These are phyloP conservation scores for Aeschynomene evenia DNA, from an alignment of 306 rosid species.

Conservation along the genomic window DNA sequence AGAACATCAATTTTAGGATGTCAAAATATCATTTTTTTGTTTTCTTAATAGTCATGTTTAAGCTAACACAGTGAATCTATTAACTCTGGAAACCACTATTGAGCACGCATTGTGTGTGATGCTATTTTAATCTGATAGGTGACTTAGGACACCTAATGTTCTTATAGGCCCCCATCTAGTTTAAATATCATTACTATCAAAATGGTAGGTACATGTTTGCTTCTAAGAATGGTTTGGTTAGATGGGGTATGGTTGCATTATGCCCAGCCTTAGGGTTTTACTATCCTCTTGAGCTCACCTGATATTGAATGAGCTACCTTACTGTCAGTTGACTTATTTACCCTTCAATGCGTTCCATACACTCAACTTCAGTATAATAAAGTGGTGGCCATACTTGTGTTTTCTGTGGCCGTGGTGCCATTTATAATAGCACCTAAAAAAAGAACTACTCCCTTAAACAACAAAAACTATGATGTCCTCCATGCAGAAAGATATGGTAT, in stretches of 20 bases:
- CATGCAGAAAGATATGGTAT: no score
- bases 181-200: not conserved
- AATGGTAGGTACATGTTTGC: not conserved
- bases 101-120: not conserved
- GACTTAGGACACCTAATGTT: not conserved
- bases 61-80: slow-evolving; percentile 34
- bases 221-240: not conserved
- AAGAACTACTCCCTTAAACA: no score
- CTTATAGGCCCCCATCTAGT: not conserved
- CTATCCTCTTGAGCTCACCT: not conserved
- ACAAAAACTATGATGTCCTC: no score
- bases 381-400: no score
- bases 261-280: not conserved
- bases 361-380: no score
- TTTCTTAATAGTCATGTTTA: no score
- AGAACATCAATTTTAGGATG: no score
- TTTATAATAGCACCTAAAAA: no score
- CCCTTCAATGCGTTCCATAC: no score
- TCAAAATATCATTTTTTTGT: no score
- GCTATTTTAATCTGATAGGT: not conserved
- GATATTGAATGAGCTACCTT: not conserved
- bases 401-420: no score
- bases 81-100: slow-evolving; percentile 20
- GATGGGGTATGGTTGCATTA: not conserved
- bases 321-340: no score